Evolutionary conservation across 768 basidiomycete species (phyloP), one percentile per base, ranked within the genome.

Genomic region (Phlebiopsis flavidoalba): DNA sequence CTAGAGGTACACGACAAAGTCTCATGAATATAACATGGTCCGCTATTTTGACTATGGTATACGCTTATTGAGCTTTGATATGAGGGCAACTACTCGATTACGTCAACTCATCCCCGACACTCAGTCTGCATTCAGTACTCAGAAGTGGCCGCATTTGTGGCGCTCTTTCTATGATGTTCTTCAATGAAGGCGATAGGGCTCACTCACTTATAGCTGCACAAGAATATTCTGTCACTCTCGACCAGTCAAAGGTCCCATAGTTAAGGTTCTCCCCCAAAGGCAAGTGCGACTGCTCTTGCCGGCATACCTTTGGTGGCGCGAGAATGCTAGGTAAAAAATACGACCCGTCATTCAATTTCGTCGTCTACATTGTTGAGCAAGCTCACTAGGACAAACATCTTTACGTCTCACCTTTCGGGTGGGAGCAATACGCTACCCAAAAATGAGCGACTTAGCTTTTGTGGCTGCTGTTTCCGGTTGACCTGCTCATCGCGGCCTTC

Each of bases 371-470:
- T 31, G 15, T 4, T 40, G 26, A 24, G 10, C 1, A 22, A 7
- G 14, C 14, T 49, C 46, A 45, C 43, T 17, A 31, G 26, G 26
- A 31, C 26, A 31, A 64, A 71, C 62, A 74, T 70, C 2, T 72
- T n/a, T 70, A 15, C 73, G 65, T 60, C n/a, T n/a, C n/a, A n/a
- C n/a, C n/a, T n/a, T 68, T 66, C 56, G 73, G 61, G 8, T 83
- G 80, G 77, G 82, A 72, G 76, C 67, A 75, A 59, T 71, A 69
- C 54, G 65, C 74, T 6, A 31, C 35, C 67, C 77, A 12, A 76
- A 79, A 80, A 80, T 67, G 74, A 82, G 83, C 11, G 80, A 84
- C 60, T 75, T 73, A 0, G 78, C 74, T 17, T 85, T 83, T 61
- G 75, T 85, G 17, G 74, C 73, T 0, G 72, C 80, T 5, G 82